Evolutionary conservation across 1,139 yeast species (phyloP), one percentile per base, ranked within the genome.

Genomic region (Candida tetrigidarum): DNA sequence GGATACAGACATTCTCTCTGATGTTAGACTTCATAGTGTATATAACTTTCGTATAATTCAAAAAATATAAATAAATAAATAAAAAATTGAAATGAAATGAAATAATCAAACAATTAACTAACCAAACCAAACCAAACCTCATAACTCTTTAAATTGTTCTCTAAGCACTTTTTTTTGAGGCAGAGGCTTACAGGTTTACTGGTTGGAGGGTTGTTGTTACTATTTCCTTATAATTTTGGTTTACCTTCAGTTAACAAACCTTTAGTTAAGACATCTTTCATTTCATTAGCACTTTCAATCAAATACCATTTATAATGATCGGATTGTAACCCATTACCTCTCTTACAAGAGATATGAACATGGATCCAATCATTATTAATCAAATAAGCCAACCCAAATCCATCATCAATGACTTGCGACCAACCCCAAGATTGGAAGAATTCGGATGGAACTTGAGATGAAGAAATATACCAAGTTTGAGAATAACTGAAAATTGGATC

Each of bases 401-500:
- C 99, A 50, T 86, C 89, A 62, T 93, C 97, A 57, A 87, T 84
- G 45, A 93, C 98, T 66, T 95, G 96, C 19, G 97, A 84, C 91
- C 92, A 93, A 42, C 99, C 99, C 80, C 93, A 93, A 44, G 96
- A 93, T 64, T 90, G 91, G 71, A 90, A 89, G 67, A 74, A 76
- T 63, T 90, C 96, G 9, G 96, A 86, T 11, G 96, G 88, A 55
- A 93, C 76, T 69, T 93, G 98, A 2, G 97, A 90, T 5, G 96
- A 81, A 12, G 96, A 88, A 46, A 93, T 66, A 66, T 79, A 85
- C 99, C 99, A 93, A 30, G 87, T 80, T 42, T 82, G 72, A 11
- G 96, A 85, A 74, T 89, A 91, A 39, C 73, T 60, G 62, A 78
- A 89, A 50, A 88, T 71, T 15, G 96, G 90, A 66, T 93, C 96